These are phyloP conservation scores for Penicillium paneum DNA, from an alignment of 2,329 filamentous ascomycete species.

Conservation along the genomic window DNA sequence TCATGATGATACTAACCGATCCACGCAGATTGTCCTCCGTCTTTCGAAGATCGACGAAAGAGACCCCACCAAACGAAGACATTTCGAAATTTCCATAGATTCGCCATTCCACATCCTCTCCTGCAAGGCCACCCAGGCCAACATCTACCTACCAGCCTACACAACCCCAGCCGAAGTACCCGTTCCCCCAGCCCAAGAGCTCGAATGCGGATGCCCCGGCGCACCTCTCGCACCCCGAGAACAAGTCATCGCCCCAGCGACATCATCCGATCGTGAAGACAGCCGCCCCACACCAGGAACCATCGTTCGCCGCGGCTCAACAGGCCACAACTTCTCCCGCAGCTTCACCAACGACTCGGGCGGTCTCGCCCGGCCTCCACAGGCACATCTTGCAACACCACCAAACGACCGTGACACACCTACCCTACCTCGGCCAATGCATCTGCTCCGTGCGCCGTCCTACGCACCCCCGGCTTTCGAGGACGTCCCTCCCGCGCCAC, in stretches of 20 bases:
- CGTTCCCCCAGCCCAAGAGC: slow-evolving; percentile 55
- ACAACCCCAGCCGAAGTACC: slow-evolving; percentile 54
- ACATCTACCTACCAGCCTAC: slow-evolving; percentile 82
- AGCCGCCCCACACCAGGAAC: slow-evolving; percentile 19
- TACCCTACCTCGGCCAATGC: slow-evolving; percentile 66
- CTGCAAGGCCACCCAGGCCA: slow-evolving; percentile 87
- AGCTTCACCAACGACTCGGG: slow-evolving; percentile 42
- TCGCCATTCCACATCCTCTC: slow-evolving; percentile 91
- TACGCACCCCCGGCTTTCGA: slow-evolving; percentile 87
- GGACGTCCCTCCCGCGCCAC: slow-evolving; percentile 72
- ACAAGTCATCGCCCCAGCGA: slow-evolving; percentile 15
- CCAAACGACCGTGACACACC: slow-evolving; percentile 45
- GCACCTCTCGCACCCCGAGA: slow-evolving; percentile 49
- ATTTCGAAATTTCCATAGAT: slow-evolving; percentile 96
- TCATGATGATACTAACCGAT: slow-evolving; percentile 12
- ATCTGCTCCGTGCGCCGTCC: slow-evolving; percentile 76
- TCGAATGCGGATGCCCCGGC: slow-evolving; percentile 64
- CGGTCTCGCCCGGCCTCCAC: slow-evolving; percentile 45
- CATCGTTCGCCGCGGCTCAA: slow-evolving; percentile 19
- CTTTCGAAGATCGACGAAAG: slow-evolving; percentile 78
- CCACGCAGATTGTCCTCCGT: slow-evolving; percentile 76
- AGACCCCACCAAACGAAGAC: slow-evolving; percentile 74
- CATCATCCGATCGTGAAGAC: slow-evolving; percentile 31
- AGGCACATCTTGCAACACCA: slow-evolving; percentile 50
- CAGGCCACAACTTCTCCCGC: slow-evolving; percentile 25